Base-by-base conservation (phyloP, 495 filamentous ascomycete genomes). In the Aspergillus bridgeri region DNA sequence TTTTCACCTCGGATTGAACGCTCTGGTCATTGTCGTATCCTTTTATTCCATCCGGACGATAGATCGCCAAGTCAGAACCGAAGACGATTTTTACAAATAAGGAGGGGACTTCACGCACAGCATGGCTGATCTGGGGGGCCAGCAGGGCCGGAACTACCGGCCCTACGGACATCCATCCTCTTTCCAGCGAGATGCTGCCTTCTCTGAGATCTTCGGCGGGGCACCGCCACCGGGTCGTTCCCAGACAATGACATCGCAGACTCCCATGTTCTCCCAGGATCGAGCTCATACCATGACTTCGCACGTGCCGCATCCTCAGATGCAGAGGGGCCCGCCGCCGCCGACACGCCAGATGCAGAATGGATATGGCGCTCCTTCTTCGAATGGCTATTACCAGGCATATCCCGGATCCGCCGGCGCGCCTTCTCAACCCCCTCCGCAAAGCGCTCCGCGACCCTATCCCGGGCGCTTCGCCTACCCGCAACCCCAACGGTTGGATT, bases 121-220 rank as follows among this genome's bases (percentile, higher is more conserved):
- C 64, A 96, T 96, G 92, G 89, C 92, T 73, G 90, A 96, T 72
- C 90, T 94, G 75, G 75, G 83, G 61, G 66, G 80, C 53, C 89
- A 90, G 71, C 88, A 89, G 70, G 82, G 86, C 77, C 79, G 88
- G 75, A 80, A 84, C 63, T 84, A 86, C 75, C 78, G 80, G 66
- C 81, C 83, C 59, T 88, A 90, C 71, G 87, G 85, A 59, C 81
- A 86, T 68, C 74, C 88, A 33, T 84, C 87, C 50, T 82, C 83
- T 68, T 80, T 82, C 65, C 90, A 95, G 73, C 86, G 94, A 75
- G 93, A 98, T 82, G 91, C 90, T 65, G 94, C 92, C 33, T 98
- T 95, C 73, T 90, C 89, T 54, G 90, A 92, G 75, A 99, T 99
- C 64, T 99, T 99, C 66, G 94, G 94, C 60, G 85, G 86, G 66